Percentiles rank a stretch among this genome's conserved stretches.
Evolutionary conservation across 2,329 filamentous ascomycete species (phyloP).

Genomic region (Fusarium dimerum): DNA sequence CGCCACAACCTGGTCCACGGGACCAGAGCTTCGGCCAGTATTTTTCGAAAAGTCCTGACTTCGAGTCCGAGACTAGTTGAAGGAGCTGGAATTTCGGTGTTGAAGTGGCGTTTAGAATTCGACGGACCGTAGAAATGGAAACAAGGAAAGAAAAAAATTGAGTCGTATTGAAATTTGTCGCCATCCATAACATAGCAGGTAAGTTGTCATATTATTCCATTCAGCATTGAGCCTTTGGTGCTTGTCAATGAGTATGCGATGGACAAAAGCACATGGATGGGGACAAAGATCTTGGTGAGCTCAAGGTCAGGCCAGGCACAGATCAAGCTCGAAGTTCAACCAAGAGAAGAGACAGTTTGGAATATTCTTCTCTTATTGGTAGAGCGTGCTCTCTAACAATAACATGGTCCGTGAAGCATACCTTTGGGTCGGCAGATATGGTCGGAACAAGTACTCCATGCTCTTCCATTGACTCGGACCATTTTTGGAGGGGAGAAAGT

Average conservation of each 20-base stretch:
- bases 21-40: slow-evolving; percentile 19
- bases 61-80: slow-evolving; percentile 15
- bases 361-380: neutral
- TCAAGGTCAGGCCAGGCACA: too few relatives aligned
- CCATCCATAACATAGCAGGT: slow-evolving; percentile 10
- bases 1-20: slow-evolving; percentile 24
- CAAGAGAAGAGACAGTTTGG: neutral
- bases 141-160: slow-evolving; percentile 5
- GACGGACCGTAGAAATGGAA: slow-evolving; percentile 19
- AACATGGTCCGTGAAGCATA: neutral
- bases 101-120: slow-evolving; percentile 24
- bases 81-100: slow-evolving; percentile 21
- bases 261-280: neutral
- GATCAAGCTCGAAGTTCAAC: too few relatives aligned
- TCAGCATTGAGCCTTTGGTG: neutral
- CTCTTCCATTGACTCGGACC: slow-evolving; percentile 7
- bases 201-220: slow-evolving; percentile 10
- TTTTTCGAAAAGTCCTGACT: slow-evolving; percentile 16
- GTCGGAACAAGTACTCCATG: neutral
- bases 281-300: neutral
- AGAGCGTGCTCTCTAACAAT: neutral
- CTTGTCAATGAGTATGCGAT: neutral
- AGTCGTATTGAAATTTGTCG: slow-evolving; percentile 18
- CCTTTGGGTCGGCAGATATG: too few relatives aligned
- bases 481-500: slow-evolving; percentile 17